Evolutionary conservation across 495 filamentous ascomycete genomes (phyloP), one percentile per base, ranked within the genome.

Genomic region (Penicillium roqueforti): DNA sequence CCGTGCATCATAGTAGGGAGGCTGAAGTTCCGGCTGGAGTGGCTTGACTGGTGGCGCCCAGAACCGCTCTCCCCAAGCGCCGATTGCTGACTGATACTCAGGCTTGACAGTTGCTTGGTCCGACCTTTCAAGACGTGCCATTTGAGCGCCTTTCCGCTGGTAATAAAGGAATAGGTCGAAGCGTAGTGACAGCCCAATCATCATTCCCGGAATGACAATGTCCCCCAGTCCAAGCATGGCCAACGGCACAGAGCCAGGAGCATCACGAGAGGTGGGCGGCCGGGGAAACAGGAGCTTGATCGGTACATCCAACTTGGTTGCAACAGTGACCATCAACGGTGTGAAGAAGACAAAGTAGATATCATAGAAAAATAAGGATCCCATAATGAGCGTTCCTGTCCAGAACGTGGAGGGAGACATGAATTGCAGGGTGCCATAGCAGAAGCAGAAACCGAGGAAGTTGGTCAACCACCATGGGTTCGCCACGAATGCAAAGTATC

Each of bases 331-430:
- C 93, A 98, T 98, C 62, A 93, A 78, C 1, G 93, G 93, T 0
- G 93, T 98, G 68, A 88, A 98, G 66, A 97, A 98, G 48, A 98
- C 93, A 73, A 97, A 95, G 64, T 91, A 87, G 47, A 98, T 92
- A 60, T 98, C 93, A 61, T 98, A 98, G 60, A 92, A 78, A 68
- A 97, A 97, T 14, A 98, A 76, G 0, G 86, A 87, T 3, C 68
- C 74, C 0, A 97, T 75, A 28, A 98, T 84, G 23, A 89, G 68
- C 1, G 84, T 85, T 3, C 91, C 93, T 0, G 89, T 96, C 53
- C 76, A 74, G 63, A 96, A 96, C 0, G 88, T 95, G 0, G 91
- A 93, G 0, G 93, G 95, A 2, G 92, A 96, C 75, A 98, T 82
- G 54, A 96, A 70, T 51, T 90, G 81, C 36, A 98, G 73, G 16